Evolutionary conservation across 306 rosid species (phyloP).

Genomic region (Cicer arietinum): DNA sequence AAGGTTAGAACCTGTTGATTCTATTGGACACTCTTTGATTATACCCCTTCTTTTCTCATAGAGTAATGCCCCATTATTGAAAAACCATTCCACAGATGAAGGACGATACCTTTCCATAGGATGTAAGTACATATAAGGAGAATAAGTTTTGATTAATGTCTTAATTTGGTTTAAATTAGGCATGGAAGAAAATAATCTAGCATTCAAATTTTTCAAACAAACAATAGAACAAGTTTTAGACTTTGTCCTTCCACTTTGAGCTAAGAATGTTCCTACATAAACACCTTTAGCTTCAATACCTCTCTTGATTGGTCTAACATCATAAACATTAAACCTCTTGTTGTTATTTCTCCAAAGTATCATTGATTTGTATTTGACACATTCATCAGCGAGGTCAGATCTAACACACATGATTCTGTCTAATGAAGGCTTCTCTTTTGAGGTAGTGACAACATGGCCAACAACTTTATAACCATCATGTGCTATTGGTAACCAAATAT

Average conservation of each 20-base stretch:
- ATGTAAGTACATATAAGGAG: conserved; percentile 70
- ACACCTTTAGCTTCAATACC: conserved; percentile 64
- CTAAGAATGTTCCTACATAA: conserved; percentile 66
- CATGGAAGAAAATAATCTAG: conserved; percentile 48
- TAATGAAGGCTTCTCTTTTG: conserved; percentile 64
- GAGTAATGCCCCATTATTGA: conserved; percentile 68
- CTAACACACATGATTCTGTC: conserved; percentile 69
- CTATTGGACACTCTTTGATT: conserved; percentile 32
- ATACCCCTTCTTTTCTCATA: conserved; percentile 47
- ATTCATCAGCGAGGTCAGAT: conserved; percentile 62
- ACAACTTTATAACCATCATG: conserved; percentile 67
- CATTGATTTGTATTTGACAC: conserved; percentile 46
- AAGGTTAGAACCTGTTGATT: conserved; percentile 62
- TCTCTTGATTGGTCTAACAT: conserved; percentile 56
- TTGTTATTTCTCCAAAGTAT: conserved; percentile 64
- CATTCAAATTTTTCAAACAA: conserved; percentile 66
- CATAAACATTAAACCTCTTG: conserved; percentile 50
- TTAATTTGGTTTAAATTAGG: conserved; percentile 60
- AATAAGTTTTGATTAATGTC: conserved; percentile 56
- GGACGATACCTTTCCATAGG: conserved; percentile 66
- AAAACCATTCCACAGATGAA: conserved; percentile 69
- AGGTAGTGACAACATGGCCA: conserved; percentile 64
- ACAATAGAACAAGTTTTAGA: conserved; percentile 38
- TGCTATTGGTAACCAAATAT: conserved; percentile 75
- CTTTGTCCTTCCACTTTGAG: conserved; percentile 43